These are phyloP conservation scores for Nigrospora oryzae DNA, from an alignment of 2,329 filamentous ascomycete species.

Conservation along the genomic window DNA sequence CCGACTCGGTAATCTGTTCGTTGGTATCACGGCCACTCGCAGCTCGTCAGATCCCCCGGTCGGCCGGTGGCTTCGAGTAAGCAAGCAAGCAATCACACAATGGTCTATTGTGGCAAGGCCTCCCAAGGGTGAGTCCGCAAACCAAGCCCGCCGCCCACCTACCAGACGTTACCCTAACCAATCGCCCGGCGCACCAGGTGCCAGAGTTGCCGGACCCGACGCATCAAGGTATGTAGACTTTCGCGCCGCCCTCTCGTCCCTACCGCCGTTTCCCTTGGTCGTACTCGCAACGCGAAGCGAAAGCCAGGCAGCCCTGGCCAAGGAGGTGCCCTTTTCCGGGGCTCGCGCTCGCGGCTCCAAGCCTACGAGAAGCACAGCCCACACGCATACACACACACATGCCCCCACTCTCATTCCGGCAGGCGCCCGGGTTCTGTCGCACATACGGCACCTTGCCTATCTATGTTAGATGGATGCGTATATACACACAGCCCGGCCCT, in stretches of 20 bases:
- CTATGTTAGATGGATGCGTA: too few species aligned
- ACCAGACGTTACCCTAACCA: background rate
- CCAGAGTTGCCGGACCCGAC: slow-evolving; percentile 42
- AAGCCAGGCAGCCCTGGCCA: too few species aligned
- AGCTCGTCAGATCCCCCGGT: background rate
- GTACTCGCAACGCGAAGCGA: too few species aligned
- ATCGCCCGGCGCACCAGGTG: slow-evolving; percentile 18
- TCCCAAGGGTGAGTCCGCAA: slow-evolving; percentile 29
- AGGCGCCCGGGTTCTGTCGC: too few species aligned
- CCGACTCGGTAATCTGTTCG: slow-evolving; percentile 7
- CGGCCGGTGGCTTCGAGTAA: background rate
- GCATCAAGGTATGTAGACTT: slow-evolving; percentile 40
- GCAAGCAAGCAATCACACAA: slow-evolving; percentile 15
- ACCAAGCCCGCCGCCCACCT: background rate
- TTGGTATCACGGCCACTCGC: background rate
- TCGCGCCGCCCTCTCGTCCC: background rate
- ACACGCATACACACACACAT: background rate
- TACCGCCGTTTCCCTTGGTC: background rate
- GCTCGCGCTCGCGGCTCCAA: background rate
- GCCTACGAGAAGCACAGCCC: background rate
- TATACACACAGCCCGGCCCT: too few species aligned
- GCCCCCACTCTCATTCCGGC: too few species aligned
- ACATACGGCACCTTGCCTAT: too few species aligned
- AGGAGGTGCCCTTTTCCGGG: background rate
- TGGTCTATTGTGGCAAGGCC: slow-evolving; percentile 51